Base-by-base conservation (phyloP, 1,284 basidiomycete species). In the Ceratobasidium sp. region DNA sequence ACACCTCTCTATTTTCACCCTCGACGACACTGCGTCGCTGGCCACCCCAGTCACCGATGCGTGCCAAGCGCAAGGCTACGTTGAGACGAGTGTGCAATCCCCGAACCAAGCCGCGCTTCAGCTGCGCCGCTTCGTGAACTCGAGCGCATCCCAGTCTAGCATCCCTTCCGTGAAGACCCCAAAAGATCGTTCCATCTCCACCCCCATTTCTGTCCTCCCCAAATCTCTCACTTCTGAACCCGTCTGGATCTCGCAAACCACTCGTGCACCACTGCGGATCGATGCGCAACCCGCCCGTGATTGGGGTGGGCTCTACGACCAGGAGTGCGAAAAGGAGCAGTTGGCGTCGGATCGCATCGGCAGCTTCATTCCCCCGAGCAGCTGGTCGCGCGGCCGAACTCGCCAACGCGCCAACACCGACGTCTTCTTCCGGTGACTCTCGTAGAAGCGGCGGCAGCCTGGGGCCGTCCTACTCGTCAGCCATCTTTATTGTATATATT, bases 381-480 rank as follows among this genome's bases (percentile, higher is more conserved):
- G 44, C 23, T 70, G 66, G 66, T 54, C 21, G 13, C 66, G 66
- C 54, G 66, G 66, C 52, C 66, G 66, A 32, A 70, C 66, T 30
- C 66, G 66, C 54, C 52, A 70, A 26, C 66, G 66, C 66, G 35
- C 66, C 52, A 35, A 70, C 38, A 70, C 66, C 52, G 66, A 70
- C 16, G 23, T 58, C n/a, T 58, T 67, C 50, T 49, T 30, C 14
- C 52, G 64, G 66, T 70, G 66, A 70, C 66, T 70, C 57, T 70
- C 66, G 64, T 52, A 70, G 66, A 70, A 70, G 66, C 32, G 66
- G 54, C 66, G 66, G 66, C 57, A 52, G 66, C 66, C 66, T 70
- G 54, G 9, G 64, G 41, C 66, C 66, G 66, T 58, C 66, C 66
- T 70, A 41, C 66, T 70, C 66, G 66, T 70, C 46, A 70, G 66